A percentile compares a stretch with the other conserved stretches of the same genome.
These are phyloP conservation scores for Flaveria trinervia DNA, from an alignment of 129 eudicot species.

Conservation along the genomic window DNA sequence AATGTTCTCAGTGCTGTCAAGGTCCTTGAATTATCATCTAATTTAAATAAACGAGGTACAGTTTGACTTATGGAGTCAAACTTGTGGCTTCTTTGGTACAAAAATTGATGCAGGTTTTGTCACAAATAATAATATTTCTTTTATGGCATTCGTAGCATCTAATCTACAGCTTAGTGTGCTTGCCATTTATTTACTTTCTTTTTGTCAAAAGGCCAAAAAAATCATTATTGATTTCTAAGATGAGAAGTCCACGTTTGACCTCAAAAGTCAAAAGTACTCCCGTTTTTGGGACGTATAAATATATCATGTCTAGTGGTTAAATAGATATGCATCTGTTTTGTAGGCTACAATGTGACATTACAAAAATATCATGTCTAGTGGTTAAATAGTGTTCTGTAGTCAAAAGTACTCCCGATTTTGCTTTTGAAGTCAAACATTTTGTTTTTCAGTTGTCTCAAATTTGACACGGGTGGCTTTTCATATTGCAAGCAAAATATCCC, in stretches of 20 bases:
- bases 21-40: slow-evolving; percentile 36
- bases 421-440: slow-evolving; percentile 2
- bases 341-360: neutral
- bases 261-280: neutral
- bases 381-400: too few relatives aligned
- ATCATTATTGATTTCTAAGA: neutral
- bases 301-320: neutral
- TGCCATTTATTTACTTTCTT: neutral
- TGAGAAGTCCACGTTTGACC: neutral
- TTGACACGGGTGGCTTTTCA: neutral
- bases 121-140: neutral
- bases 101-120: neutral
- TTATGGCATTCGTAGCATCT: neutral
- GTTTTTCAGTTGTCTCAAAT: neutral
- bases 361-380: too few relatives aligned
- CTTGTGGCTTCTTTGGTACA: neutral
- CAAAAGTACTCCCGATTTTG: too few relatives aligned
- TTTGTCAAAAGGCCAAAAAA: neutral
- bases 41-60: neutral
- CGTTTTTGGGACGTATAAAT: neutral
- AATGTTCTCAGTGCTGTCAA: slow-evolving; percentile 83
- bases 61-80: slow-evolving; percentile 14
- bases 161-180: neutral
- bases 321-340: neutral
- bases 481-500: neutral